phyloP scores from a whole-genome alignment of 2,329 filamentous ascomycete species.

The Sporothrix dimorphospora region DNA sequence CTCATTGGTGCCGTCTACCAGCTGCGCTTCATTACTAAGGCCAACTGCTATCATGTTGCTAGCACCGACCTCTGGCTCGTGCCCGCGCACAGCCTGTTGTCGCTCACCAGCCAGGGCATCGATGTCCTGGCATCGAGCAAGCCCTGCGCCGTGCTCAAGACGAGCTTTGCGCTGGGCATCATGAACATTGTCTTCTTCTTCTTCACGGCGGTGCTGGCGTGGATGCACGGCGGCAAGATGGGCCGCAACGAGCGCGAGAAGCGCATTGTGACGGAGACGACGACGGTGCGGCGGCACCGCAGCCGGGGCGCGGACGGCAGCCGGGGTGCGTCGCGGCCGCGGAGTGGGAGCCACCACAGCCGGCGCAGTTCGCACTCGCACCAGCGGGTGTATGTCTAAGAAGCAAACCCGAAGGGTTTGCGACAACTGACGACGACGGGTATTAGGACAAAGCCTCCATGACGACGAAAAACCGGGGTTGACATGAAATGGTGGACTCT shows the following conservation, averaged over 20 bases:
- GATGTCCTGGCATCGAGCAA: constrained; percentile 63
- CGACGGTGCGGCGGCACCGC: constrained; percentile 47
- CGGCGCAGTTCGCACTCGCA: constrained; percentile 51
- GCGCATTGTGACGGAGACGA: constrained; percentile 53
- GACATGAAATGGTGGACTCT: neutral
- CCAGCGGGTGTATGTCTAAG: constrained; percentile 54
- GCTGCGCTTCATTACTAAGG: constrained; percentile 60
- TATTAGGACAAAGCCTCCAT: too few species aligned
- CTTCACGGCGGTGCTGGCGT: constrained; percentile 73
- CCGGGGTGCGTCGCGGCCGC: constrained; percentile 47
- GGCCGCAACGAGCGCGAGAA: constrained; percentile 51
- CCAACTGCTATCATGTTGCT: constrained; percentile 68
- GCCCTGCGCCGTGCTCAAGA: constrained; percentile 90
- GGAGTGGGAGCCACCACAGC: constrained; percentile 45
- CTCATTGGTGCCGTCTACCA: constrained; percentile 66
- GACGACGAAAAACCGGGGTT: too few species aligned
- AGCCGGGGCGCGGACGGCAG: constrained; percentile 44
- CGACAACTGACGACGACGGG: neutral
- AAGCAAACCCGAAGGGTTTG: neutral
- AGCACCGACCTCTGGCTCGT: constrained; percentile 55
- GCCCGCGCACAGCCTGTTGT: constrained; percentile 65
- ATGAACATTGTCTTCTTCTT: constrained; percentile 85
- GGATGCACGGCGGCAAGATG: constrained; percentile 53
- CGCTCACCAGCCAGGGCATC: constrained; percentile 55
- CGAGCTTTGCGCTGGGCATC: constrained; percentile 84